A percentile compares a stretch with the other conserved stretches of the same genome.
Conservation (phyloP, 768 basidiomycete genomes). For the Tricholomella constricta region DNA sequence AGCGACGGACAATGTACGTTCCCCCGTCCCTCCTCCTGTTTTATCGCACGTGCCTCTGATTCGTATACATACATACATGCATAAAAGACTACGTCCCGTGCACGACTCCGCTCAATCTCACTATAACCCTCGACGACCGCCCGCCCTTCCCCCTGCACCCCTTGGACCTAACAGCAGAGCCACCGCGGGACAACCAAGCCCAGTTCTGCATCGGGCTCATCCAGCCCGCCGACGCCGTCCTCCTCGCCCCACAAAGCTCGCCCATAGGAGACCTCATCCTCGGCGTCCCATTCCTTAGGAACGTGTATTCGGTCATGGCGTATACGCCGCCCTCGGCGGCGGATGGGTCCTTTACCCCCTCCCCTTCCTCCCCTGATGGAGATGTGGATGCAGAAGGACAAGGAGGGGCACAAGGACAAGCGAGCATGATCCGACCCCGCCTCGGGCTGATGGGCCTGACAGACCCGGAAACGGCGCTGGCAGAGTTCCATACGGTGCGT, state of each 20-base stretch:
- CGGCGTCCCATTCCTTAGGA: conserved; percentile 77
- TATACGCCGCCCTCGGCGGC: conserved; percentile 42
- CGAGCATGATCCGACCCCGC: conserved; percentile 34
- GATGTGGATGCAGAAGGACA: too few species aligned
- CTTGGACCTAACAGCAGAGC: conserved; percentile 64
- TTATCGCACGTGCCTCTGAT: conserved; percentile 4
- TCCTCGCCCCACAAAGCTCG: conserved; percentile 36
- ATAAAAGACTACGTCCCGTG: conserved; percentile 74
- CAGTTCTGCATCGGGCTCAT: conserved; percentile 66
- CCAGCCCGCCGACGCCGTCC: conserved; percentile 51
- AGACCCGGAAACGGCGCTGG: conserved; percentile 58
- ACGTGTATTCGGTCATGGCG: conserved; percentile 76
- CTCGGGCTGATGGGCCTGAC: conserved; percentile 69
- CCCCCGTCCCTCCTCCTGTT: not conserved
- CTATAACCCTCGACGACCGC: conserved; percentile 63
- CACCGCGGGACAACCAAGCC: conserved; percentile 42
- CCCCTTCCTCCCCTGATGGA: conserved; percentile 9
- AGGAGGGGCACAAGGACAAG: too few species aligned
- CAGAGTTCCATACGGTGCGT: conserved; percentile 71
- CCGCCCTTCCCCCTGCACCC: conserved; percentile 67
- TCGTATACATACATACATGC: too few species aligned
- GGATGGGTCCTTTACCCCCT: conserved; percentile 8
- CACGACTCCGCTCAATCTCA: conserved; percentile 67
- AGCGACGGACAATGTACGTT: conserved; percentile 65
- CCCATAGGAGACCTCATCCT: conserved; percentile 70